Base-by-base conservation (phyloP, 1,139 yeast genomes). In the Candida tropicalis region DNA sequence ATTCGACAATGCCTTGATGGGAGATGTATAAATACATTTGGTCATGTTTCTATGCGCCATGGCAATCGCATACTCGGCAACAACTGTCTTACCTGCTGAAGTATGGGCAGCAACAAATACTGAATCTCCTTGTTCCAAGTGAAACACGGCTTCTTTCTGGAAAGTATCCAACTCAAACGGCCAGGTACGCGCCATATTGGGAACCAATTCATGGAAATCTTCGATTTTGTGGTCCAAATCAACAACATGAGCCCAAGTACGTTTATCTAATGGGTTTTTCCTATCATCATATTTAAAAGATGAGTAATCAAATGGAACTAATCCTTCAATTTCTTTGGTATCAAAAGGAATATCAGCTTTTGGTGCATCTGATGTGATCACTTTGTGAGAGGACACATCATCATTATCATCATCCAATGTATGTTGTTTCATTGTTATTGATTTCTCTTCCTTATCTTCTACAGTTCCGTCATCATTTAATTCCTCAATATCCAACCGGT, bases 101-200 rank as follows among this genome's bases (percentile, higher is more conserved):
- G 96, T 88, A 62, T 93, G 99, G 0, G 99, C 99, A 5, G 99
- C 97, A 3, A 93, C 98, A 63, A 93, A 88, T 2, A 93, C 99
- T 1, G 98, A 90, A 60, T 93, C 99, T 38, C 96, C 96, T 61
- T 91, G 95, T 59, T 93, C 99, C 52, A 93, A 76, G 67, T 93
- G 97, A 52, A 90, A 93, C 1, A 93, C 89, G 0, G 99, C 97
- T 58, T 95, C 97, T 60, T 95, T 91, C 65, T 93, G 99, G 68
- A 93, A 93, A 25, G 90, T 87, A 69, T 93, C 99, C 46, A 93
- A 74, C 52, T 87, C 91, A 57, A 93, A 93, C 0, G 99, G 98
- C 85, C 93, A 95, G 29, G 79, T 82, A 43, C 96, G 75, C 1
- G 99, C 99, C 73, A 91, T 91, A 48, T 87, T 83, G 1, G 99